Evolutionary conservation across 1,284 basidiomycete species (phyloP), one percentile per base, ranked within the genome.

Genomic region (Rhodotorula sp.): DNA sequence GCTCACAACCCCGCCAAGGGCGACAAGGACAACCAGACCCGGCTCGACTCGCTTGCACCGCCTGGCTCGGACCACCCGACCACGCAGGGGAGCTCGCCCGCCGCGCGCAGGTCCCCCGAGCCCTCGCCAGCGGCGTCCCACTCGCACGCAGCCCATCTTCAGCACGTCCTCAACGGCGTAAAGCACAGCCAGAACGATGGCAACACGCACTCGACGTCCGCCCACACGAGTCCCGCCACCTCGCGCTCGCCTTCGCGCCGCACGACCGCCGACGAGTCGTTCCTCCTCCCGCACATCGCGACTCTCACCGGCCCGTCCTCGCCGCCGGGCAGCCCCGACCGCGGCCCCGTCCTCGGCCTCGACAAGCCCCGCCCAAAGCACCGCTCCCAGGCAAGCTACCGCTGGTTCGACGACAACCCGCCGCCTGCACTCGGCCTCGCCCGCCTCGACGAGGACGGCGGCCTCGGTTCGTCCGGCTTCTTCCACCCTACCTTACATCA

Each of bases 351-450:
- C 13, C 64, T 72, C 66, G 70, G 70, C 0, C 59, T 67, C 61
- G 71, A 69, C 56, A 61, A 54, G 7, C 67, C 71, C 4, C 25
- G 71, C 23, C 72, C 72, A 0, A 68, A 65, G 45, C 67, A 71
- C 48, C 60, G 62, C 17, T 64, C 64, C 1, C 74, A 75, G 52
- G 74, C 74, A 2, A 72, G 63, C 23, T 76, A 70, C 53, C 64
- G 66, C 62, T 76, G 74, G 74, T 76, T 76, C 55, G 68, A 54
- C 42, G 71, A 72, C 27, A n/a, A n/a, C n/a, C 27, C 46, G 25
- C 45, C 58, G 25, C 19, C 46, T 25, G 25, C 46, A 1, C 58
- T 46, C 17, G 27, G 46, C 58, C 9, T 7, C 14, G 21, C 34
- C 17, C 21, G 14, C 25, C 19, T 16, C 19, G 21, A 44, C 27